Evolutionary conservation across 441 rosid genomes (phyloP), one percentile per base, ranked within the genome.

Genomic region (Corymbia calophylla): DNA sequence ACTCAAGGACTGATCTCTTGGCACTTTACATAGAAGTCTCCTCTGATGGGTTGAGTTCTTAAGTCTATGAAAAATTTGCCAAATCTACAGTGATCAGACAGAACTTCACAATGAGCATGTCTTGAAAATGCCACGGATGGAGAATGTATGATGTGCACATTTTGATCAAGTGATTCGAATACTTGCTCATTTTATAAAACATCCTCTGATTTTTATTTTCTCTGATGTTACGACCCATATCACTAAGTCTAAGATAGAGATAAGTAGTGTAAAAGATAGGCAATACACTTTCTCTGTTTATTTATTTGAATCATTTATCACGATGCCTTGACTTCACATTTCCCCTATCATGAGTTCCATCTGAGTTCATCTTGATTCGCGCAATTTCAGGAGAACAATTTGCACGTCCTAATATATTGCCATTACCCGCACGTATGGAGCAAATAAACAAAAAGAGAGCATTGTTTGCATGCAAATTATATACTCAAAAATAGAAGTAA

Each of bases 341-440:
- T 39, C 3, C 10, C 17, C 3, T 23, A 3, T 7, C 82, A 11
- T 3, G 82, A 73, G 47, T 7, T 8, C 5, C 84, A 39, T 77
- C 2, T 3, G 2, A 77, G 3, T 77, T 77, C 48, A 73, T 73
- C n/a, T 31, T 35, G 80, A 87, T 51, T 89, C 27, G 88, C 87
- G 70, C n/a, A 68, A 87, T 86, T 49, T 89, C 73, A 77, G 88
- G 89, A 27, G 60, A 89, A 44, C 86, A 85, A 12, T 56, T 70
- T 3, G 84, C 3, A 23, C 84, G 7, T 77, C 84, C 84, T 23
- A 54, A 56, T 85, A 86, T 86, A 81, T 77, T 87, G 31, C 66
- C 60, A 85, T 23, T 70, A 87, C 88, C 87, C 56, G 55, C 86
- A 90, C 87, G 90, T 82, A 84, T 70, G 70, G 66, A 32, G 58